Conservation (phyloP, 1,139 yeast species). For the Groenewaldozyma sp. region DNA sequence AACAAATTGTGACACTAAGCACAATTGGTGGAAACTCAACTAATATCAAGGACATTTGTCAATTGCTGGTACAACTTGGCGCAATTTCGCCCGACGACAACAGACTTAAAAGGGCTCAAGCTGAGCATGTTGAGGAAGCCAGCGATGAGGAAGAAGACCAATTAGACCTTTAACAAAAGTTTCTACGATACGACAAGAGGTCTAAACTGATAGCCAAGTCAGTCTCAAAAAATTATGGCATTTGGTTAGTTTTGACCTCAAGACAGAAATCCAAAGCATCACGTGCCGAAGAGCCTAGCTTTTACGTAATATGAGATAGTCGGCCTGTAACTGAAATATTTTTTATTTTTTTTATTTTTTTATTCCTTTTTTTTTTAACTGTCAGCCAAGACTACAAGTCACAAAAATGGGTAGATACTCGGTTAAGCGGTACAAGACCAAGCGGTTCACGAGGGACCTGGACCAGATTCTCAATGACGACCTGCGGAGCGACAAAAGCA, state of each 20-base stretch:
- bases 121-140: conserved; percentile 43
- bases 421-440: conserved; percentile 44
- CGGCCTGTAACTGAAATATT: not conserved
- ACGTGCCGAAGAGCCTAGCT: too few species aligned
- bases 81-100: conserved; percentile 60
- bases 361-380: not conserved
- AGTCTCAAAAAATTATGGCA: too few species aligned
- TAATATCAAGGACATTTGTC: conserved; percentile 57
- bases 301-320: too few species aligned
- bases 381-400: not conserved
- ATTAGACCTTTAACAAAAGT: not conserved
- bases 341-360: conserved; percentile 3
- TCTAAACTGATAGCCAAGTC: too few species aligned
- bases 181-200: too few species aligned
- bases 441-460: conserved; percentile 45
- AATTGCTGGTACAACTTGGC: conserved; percentile 51
- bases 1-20: conserved; percentile 70
- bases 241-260: too few species aligned
- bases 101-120: conserved; percentile 54
- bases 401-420: conserved; percentile 73
- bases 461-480: conserved; percentile 72
- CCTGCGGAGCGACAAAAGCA: conserved; percentile 52
- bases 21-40: conserved; percentile 81
- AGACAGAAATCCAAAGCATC: too few species aligned
- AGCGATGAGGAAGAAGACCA: conserved; percentile 2